phyloP scores from a whole-genome alignment of 345 rosid genomes.

The Clausena lansium region DNA sequence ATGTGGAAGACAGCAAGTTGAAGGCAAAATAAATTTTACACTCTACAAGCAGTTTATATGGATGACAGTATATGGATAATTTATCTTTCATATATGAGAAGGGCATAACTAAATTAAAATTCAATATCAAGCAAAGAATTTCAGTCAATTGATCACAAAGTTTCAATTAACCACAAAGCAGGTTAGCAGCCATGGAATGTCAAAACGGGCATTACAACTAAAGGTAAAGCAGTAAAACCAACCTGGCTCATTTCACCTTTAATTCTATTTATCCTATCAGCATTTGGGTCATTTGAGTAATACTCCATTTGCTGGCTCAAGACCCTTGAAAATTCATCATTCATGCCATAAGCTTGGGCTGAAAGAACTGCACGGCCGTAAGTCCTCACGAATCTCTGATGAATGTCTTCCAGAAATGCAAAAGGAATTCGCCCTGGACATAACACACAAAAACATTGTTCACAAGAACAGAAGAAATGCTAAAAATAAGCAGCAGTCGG shows the following conservation, averaged over 20 bases:
- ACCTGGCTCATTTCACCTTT: constrained; percentile 98
- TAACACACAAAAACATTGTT: not conserved
- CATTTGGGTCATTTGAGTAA: constrained; percentile 80
- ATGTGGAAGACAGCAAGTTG: not conserved
- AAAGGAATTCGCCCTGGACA: constrained; percentile 81
- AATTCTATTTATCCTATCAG: constrained; percentile 83
- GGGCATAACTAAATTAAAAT: not conserved
- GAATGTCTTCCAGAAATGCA: constrained; percentile 89
- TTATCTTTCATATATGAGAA: not conserved
- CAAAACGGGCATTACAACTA: not conserved
- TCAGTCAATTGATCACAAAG: not conserved
- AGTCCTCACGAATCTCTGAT: constrained; percentile 84
- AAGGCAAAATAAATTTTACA: constrained; percentile 6
- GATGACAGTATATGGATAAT: not conserved
- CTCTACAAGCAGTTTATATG: not conserved
- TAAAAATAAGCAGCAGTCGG: not conserved
- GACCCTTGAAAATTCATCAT: constrained; percentile 93
- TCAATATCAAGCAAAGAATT: not conserved
- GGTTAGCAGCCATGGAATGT: not conserved
- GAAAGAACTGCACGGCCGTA: constrained; percentile 68
- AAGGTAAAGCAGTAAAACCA: not conserved
- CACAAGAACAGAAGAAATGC: not conserved
- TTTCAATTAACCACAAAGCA: not conserved
- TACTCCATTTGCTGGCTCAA: constrained; percentile 92
- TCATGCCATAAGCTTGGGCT: constrained; percentile 91